phyloP scores from a whole-genome alignment of 768 basidiomycete genomes.

The Termitomyces sp. region DNA sequence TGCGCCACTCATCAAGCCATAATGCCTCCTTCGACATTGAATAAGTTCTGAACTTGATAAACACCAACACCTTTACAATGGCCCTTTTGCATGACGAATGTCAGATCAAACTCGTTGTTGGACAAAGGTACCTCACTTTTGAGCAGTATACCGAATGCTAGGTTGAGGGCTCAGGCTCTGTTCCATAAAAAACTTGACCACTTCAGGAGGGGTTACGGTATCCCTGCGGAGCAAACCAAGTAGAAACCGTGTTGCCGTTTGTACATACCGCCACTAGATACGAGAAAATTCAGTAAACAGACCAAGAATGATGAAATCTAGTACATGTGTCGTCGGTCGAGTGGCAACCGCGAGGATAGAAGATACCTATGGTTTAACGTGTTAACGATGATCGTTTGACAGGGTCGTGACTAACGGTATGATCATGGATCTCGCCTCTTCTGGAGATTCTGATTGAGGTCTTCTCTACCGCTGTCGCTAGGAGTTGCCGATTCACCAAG shows the following conservation, averaged over 20 bases:
- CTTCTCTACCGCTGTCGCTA: conserved; percentile 42
- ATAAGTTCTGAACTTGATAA: conserved; percentile 76
- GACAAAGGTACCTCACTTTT: conserved; percentile 40
- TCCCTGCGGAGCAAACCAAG: conserved; percentile 64
- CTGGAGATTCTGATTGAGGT: conserved; percentile 35
- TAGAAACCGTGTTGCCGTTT: conserved; percentile 65
- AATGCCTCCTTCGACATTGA: conserved; percentile 59
- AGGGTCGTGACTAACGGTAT: conserved; percentile 39
- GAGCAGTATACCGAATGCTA: conserved; percentile 58
- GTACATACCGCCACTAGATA: conserved; percentile 75
- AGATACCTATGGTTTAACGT: conserved; percentile 39
- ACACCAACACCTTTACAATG: conserved; percentile 59
- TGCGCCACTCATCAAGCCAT: conserved; percentile 72
- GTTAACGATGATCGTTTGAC: conserved; percentile 8
- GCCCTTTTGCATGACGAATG: conserved; percentile 40
- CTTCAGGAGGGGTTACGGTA: conserved; percentile 42
- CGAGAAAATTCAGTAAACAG: conserved; percentile 9
- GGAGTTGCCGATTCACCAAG: conserved; percentile 38
- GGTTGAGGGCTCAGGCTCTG: conserved; percentile 71
- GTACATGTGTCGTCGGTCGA: conserved; percentile 68
- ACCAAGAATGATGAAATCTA: conserved; percentile 21
- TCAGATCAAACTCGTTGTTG: not conserved
- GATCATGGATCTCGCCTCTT: conserved; percentile 42
- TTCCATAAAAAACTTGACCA: conserved; percentile 61
- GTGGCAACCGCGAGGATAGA: conserved; percentile 59